Evolutionary conservation across 1,139 yeast species (phyloP).

Genomic region (Pichia sp.): DNA sequence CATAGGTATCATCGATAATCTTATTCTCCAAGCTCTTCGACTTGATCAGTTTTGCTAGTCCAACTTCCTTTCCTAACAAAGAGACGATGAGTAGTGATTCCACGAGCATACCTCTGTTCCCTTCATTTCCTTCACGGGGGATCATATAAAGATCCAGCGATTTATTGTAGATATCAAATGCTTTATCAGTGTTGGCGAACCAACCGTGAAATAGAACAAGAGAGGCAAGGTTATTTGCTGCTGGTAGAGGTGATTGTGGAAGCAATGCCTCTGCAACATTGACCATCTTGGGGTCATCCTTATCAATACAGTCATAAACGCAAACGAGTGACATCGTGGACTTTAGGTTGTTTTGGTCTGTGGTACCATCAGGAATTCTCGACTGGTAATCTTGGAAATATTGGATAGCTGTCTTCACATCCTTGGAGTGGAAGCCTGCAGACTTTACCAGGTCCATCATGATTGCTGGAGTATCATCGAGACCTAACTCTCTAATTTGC

Average conservation of each 20-base stretch:
- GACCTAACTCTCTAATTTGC: slow-evolving; percentile 13
- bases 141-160: slow-evolving; percentile 24
- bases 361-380: slow-evolving; percentile 28
- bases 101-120: slow-evolving; percentile 43
- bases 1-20: slow-evolving; percentile 37
- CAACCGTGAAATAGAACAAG: slow-evolving; percentile 42
- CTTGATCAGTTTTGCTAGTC: slow-evolving; percentile 54
- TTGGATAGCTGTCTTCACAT: slow-evolving; percentile 35
- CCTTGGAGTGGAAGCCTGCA: slow-evolving; percentile 23
- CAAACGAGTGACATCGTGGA: slow-evolving; percentile 32
- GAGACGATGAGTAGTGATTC: slow-evolving; percentile 46
- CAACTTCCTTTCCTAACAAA: slow-evolving; percentile 47
- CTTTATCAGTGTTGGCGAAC: slow-evolving; percentile 35
- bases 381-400: slow-evolving; percentile 43
- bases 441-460: slow-evolving; percentile 24
- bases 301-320: slow-evolving; percentile 36
- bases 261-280: slow-evolving; percentile 42
- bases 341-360: slow-evolving; percentile 31
- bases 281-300: slow-evolving; percentile 29
- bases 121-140: slow-evolving; percentile 24
- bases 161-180: slow-evolving; percentile 47
- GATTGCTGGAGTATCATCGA: slow-evolving; percentile 15
- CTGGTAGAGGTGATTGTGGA: slow-evolving; percentile 31
- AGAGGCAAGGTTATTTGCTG: slow-evolving; percentile 36
- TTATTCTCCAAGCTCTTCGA: slow-evolving; percentile 45